A percentile compares a stretch with the other conserved stretches of the same genome.
These are phyloP conservation scores for Kwoniella botswanensis DNA, from an alignment of 768 basidiomycete genomes.

Conservation along the genomic window DNA sequence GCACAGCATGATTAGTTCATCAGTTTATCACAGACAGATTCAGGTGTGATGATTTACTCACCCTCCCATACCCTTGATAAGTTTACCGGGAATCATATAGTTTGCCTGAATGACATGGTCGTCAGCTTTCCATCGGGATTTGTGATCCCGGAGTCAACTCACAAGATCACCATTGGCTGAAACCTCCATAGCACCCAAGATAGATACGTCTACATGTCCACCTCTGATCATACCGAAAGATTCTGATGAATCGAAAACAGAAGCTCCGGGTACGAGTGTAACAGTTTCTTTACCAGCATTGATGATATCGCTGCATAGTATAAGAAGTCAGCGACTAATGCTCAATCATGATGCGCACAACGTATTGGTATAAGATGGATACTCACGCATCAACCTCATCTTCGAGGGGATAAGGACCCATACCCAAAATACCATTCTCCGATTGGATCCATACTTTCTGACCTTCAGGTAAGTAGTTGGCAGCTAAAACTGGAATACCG, in stretches of 20 bases:
- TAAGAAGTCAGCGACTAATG: background rate
- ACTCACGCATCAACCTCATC: slow-evolving; percentile 58
- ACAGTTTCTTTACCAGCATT: slow-evolving; percentile 61
- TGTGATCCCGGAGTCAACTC: slow-evolving; percentile 1
- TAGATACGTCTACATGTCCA: slow-evolving; percentile 90
- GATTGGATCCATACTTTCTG: slow-evolving; percentile 60
- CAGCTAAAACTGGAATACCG: slow-evolving; percentile 60
- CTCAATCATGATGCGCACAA: no score
- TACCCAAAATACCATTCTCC: slow-evolving; percentile 61
- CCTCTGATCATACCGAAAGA: slow-evolving; percentile 98
- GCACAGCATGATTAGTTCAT: no score
- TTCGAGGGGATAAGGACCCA: slow-evolving; percentile 60
- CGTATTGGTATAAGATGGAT: background rate
- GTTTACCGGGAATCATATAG: slow-evolving; percentile 95
- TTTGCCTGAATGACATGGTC: slow-evolving; percentile 65
- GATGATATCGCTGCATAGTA: slow-evolving; percentile 50
- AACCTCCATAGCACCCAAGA: slow-evolving; percentile 90
- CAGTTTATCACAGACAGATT: no score
- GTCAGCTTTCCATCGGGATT: background rate
- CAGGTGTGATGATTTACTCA: background rate
- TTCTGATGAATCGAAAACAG: slow-evolving; percentile 89
- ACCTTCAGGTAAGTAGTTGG: slow-evolving; percentile 57
- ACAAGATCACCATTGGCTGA: slow-evolving; percentile 80
- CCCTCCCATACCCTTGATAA: slow-evolving; percentile 69
- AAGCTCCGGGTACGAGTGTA: slow-evolving; percentile 87